phyloP scores from a whole-genome alignment of 1,284 basidiomycete genomes.

The Anthracocystis panici-leucophaei region DNA sequence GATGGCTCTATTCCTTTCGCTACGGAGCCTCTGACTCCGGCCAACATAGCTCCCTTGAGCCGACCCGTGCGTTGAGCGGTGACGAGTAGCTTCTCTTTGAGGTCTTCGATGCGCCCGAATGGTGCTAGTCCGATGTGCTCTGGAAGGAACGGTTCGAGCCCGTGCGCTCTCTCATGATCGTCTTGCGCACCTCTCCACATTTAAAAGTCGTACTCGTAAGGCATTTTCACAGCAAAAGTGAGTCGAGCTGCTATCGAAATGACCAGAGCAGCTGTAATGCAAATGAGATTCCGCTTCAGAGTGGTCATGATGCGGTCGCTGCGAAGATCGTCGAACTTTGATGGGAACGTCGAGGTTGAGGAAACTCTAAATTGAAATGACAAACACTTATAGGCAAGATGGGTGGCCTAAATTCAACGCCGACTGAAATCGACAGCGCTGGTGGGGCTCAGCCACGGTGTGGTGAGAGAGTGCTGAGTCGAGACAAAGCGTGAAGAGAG shows the following conservation, averaged over 20 bases:
- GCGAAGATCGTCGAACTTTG: too few relatives aligned
- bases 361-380: too few relatives aligned
- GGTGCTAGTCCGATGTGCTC: background rate
- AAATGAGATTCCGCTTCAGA: too few relatives aligned
- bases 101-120: background rate
- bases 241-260: background rate
- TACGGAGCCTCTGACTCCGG: constrained; percentile 9
- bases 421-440: too few relatives aligned
- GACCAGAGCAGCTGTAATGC: too few relatives aligned
- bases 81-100: constrained; percentile 1
- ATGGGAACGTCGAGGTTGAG: too few relatives aligned
- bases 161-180: constrained; percentile 2
- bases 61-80: background rate
- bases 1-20: background rate
- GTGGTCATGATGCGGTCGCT: too few relatives aligned
- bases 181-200: constrained; percentile 19
- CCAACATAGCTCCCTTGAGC: constrained; percentile 7
- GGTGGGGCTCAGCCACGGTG: too few relatives aligned
- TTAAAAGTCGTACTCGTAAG: constrained; percentile 1
- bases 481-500: too few relatives aligned
- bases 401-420: too few relatives aligned
- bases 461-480: too few relatives aligned
- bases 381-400: too few relatives aligned
- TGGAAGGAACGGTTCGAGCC: background rate
- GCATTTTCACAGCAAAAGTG: background rate